These are phyloP conservation scores for Phytophthora gonapodyides DNA, from an alignment of 352 stramenopile genomes.

Conservation along the genomic window DNA sequence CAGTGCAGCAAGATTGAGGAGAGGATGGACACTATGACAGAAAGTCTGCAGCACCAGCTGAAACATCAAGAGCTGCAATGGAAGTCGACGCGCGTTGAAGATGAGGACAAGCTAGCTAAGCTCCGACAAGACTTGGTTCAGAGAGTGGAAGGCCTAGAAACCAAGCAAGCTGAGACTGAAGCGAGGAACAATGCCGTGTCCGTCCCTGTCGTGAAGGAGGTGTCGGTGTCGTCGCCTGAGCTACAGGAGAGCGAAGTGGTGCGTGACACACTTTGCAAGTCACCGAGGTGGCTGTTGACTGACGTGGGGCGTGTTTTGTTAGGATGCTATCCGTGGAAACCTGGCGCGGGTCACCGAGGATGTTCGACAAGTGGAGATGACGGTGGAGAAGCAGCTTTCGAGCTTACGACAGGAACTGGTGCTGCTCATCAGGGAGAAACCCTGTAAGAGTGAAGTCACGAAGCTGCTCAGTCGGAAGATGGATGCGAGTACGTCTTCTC, in stretches of 20 bases:
- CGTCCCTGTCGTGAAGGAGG: conserved; percentile 14
- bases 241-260: conserved; percentile 19
- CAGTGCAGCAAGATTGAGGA: conserved; percentile 11
- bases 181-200: conserved; percentile 8
- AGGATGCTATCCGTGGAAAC: conserved; percentile 19
- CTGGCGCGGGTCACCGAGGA: conserved; percentile 13
- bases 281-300: neutral
- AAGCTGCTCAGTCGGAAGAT: conserved; percentile 51
- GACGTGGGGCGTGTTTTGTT: neutral
- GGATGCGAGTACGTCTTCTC: conserved; percentile 38
- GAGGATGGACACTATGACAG: conserved; percentile 5
- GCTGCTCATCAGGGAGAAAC: conserved; percentile 23
- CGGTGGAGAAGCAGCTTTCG: conserved; percentile 27
- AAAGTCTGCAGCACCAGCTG: conserved; percentile 13
- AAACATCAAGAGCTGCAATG: conserved; percentile 15
- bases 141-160: conserved; percentile 12
- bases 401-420: conserved; percentile 32
- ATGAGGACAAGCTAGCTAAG: conserved; percentile 18
- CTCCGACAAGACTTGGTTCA: conserved; percentile 19
- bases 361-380: conserved; percentile 24
- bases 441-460: conserved; percentile 33
- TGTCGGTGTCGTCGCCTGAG: conserved; percentile 1
- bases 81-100: conserved; percentile 5
- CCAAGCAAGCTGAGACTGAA: conserved; percentile 17
- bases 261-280: neutral